Evolutionary conservation across 345 rosid genomes (phyloP), one percentile per base, ranked within the genome.

Genomic region (Iberis pinnata): DNA sequence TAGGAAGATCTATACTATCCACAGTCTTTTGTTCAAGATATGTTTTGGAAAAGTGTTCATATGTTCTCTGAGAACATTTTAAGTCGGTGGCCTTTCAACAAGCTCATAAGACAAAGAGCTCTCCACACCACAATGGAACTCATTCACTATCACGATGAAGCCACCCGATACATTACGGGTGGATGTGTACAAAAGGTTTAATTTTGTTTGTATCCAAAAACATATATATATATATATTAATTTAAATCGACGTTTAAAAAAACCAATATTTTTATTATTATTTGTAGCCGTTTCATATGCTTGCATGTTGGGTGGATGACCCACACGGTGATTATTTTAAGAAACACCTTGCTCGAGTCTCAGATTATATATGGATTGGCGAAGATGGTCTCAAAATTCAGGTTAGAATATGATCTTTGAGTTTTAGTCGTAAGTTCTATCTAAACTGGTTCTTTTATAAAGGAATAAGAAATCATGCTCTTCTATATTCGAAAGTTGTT

Each of bases 101-200:
- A 52, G 50, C 29, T 60, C 35, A 55, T 58, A 17, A 65, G 80
- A 49, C 49, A 77, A 36, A 65, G 32, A 25, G 81, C 81, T 44
- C 62, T 77, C 1, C 25, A 13, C 9, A 45, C 38, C 16, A 56
- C 81, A 7, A 74, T 77, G 67, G 43, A 68, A 39, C 70, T 68
- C 56, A 65, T 77, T 9, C 81, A 77, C 60, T 74, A 77, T 49
- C 74, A 74, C 43, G 72, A 68, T 17, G 74, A 74, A 40, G 58
- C 68, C 25, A 74, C 76, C 22, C 25, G 75, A 55, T 68, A 77
- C 65, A 58, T 77, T 18, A 67, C 74, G 9, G 64, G 65, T 35
- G 80, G 78, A 49, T 61, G 75, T 18, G 70, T 73, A 17, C 67
- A 51, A 33, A 76, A 76, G 77, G 77, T 76, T 3, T 29, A 6